Conservation (phyloP, 345 rosid species). For the Diplotaxis tenuifolia region DNA sequence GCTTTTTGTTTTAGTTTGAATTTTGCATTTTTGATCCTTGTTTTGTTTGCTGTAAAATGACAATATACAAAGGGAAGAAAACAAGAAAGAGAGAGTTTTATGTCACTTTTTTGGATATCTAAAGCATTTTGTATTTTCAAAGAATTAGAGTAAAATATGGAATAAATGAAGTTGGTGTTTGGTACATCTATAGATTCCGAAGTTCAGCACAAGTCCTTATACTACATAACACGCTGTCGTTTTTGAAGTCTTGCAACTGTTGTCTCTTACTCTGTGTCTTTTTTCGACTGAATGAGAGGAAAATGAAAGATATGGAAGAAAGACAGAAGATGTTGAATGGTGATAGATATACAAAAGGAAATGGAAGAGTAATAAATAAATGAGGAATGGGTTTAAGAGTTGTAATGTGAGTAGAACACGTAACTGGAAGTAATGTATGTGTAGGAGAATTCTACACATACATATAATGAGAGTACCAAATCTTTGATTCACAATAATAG, state of each 20-base stretch:
- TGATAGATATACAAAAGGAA: neutral
- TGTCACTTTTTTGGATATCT: neutral
- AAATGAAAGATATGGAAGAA: neutral
- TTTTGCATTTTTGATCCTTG: neutral
- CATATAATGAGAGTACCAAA: neutral
- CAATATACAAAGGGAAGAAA: neutral
- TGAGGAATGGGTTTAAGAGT: neutral
- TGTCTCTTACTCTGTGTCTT: neutral
- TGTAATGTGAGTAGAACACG: slow-evolving; percentile 1
- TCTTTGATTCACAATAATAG: neutral
- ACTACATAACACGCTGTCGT: neutral
- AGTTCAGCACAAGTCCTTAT: neutral
- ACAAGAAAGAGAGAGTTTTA: neutral
- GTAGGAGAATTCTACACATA: neutral
- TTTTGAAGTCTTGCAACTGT: neutral
- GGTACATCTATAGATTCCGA: neutral
- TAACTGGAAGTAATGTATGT: neutral
- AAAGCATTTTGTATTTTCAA: neutral
- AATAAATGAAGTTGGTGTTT: neutral
- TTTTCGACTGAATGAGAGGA: neutral
- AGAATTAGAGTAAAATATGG: neutral
- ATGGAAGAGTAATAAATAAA: neutral
- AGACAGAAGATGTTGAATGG: neutral
- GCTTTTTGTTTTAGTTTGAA: neutral
- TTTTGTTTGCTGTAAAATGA: neutral